Evolutionary conservation across 306 rosid genomes (phyloP).

Genomic region (Biancaea sappan): DNA sequence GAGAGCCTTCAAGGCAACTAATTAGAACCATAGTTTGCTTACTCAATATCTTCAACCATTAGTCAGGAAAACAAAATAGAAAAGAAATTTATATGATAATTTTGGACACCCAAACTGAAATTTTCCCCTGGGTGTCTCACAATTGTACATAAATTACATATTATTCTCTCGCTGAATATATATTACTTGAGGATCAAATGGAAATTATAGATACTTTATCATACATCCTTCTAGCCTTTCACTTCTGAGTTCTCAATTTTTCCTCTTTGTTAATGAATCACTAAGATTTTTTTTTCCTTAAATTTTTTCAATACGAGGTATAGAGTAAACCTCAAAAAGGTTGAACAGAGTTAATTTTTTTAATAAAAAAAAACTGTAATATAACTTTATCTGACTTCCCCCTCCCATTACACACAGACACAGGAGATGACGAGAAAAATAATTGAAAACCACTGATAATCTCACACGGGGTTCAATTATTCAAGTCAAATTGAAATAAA

Average conservation of each 20-base stretch:
- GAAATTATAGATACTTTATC: background rate
- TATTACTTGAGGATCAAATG: background rate
- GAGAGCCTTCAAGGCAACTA: conserved; percentile 25
- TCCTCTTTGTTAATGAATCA: background rate
- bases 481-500: background rate
- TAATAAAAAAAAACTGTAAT: no score
- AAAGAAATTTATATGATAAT: background rate
- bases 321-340: background rate
- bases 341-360: no score
- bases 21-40: conserved; percentile 27
- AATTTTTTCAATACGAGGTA: background rate
- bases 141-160: background rate
- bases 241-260: background rate
- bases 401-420: no score
- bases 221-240: background rate
- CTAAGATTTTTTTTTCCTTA: no score
- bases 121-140: background rate
- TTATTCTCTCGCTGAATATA: background rate
- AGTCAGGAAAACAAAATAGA: no score
- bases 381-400: no score
- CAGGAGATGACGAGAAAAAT: background rate
- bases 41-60: conserved; percentile 39
- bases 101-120: background rate
- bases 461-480: background rate
- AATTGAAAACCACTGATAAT: background rate